A percentile compares a stretch with the other conserved stretches of the same genome.
Evolutionary conservation across 2,329 filamentous ascomycete genomes (phyloP).

Genomic region (Nannizziopsis arthrosporioides): DNA sequence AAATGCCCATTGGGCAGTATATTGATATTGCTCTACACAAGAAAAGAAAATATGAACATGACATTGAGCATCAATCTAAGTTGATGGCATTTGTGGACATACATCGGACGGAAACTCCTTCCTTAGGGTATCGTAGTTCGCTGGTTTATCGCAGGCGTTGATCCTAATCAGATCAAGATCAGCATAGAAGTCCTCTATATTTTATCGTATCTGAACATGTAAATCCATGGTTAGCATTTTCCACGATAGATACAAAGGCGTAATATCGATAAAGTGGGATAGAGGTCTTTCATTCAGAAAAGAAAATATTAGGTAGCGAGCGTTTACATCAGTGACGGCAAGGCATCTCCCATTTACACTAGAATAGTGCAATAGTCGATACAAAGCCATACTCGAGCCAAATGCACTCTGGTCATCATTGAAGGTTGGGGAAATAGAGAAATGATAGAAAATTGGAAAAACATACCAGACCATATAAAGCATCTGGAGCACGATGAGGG

Average conservation of each 20-base stretch:
- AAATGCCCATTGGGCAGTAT: constrained; percentile 90
- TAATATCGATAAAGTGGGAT: constrained; percentile 20
- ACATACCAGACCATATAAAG: constrained; percentile 27
- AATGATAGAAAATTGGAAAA: constrained; percentile 6
- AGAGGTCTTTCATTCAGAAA: constrained; percentile 57
- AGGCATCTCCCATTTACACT: constrained; percentile 48
- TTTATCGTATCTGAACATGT: neutral
- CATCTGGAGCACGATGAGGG: neutral
- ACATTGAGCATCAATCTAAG: constrained; percentile 14
- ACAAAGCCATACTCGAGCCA: constrained; percentile 92
- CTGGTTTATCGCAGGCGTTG: constrained; percentile 84
- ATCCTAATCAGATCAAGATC: constrained; percentile 48
- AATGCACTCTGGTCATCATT: constrained; percentile 99
- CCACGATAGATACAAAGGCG: neutral
- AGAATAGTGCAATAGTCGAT: constrained; percentile 59
- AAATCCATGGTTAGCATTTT: constrained; percentile 3
- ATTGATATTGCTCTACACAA: constrained; percentile 64
- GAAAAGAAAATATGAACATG: constrained; percentile 21
- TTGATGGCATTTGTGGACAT: constrained; percentile 41
- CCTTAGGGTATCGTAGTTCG: constrained; percentile 69
- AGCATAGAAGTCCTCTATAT: neutral
- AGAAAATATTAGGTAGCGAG: constrained; percentile 89
- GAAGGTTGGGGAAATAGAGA: constrained; percentile 17
- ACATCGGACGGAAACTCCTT: constrained; percentile 79
- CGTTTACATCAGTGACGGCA: constrained; percentile 94